Evolutionary conservation across 495 filamentous ascomycete genomes (phyloP), one percentile per base, ranked within the genome.

Genomic region (Astrocystis sublimbata): DNA sequence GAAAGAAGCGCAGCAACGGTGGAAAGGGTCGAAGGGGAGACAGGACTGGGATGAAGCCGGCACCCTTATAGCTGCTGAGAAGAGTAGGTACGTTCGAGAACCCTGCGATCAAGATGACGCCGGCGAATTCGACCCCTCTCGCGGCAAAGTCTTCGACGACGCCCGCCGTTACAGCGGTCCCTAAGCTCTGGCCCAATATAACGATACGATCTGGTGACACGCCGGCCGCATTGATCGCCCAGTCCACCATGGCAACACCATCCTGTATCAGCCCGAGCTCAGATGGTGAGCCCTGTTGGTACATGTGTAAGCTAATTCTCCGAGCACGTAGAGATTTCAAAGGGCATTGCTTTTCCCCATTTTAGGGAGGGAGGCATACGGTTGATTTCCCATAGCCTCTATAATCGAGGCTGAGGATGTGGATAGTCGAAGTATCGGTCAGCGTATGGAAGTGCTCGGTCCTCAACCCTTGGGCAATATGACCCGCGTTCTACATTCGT

Each of bases 141-240:
- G 58, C 35, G 60, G 71, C 78, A 63, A 90, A 93, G 36, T 84
- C 80, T 64, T 94, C 88, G 0, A 85, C 86, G 1, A 90, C 85
- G 19, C 81, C 93, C 21, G 86, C 75, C 13, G 86, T 85, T 2
- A 97, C 89, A 1, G 90, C 93, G 8, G 94, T 96, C 28, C 94
- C 94, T 2, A 98, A 86, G 62, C 88, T 92, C 59, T 97, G 93
- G 45, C 93, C 93, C n/a, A 93, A 72, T 42, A 97, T 78, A 9
- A 91, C 84, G 47, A 97, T 96, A 12, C 85, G 83, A 15, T 83
- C 78, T 0, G 93, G 75, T 0, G 89, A 80, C 23, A 97, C 83
- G 19, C 81, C 73, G 17, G 86, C 85, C 2, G 83, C 74, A 35
- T 85, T 70, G 61, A 89, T 78, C 1, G 89, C 88, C 87, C 87